Evolutionary conservation across 2,329 filamentous ascomycete genomes (phyloP).

Genomic region (Claviceps sp.): DNA sequence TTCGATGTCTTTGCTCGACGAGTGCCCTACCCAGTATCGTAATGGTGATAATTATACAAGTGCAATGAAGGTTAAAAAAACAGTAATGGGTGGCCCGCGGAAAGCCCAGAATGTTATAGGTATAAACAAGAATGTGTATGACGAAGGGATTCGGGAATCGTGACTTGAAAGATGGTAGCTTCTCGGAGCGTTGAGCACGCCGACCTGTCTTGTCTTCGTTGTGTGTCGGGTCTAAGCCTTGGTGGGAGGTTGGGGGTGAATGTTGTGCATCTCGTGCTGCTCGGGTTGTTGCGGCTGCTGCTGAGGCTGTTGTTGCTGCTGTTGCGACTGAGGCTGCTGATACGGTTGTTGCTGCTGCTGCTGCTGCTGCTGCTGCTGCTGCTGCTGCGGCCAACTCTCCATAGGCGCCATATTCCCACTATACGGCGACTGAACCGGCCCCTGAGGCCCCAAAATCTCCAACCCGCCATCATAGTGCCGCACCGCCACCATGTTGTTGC

Average conservation of each 20-base stretch:
- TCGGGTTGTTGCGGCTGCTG: neutral
- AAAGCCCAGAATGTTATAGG: neutral
- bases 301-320: neutral
- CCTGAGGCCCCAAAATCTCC: constrained; percentile 11
- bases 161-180: neutral
- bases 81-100: too few species aligned
- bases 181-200: neutral
- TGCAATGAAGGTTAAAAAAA: too few species aligned
- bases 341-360: neutral
- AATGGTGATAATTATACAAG: too few species aligned
- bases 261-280: constrained; percentile 2
- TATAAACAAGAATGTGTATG: neutral
- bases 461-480: constrained; percentile 10
- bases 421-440: constrained; percentile 8
- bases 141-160: neutral
- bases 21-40: too few species aligned
- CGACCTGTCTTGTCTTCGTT: neutral
- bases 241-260: constrained; percentile 1
- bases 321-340: neutral
- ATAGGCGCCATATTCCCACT: constrained; percentile 4
- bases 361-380: neutral
- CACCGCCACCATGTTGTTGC: constrained; percentile 17
- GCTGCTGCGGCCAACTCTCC: neutral
- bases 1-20: neutral
- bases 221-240: neutral